Base-by-base conservation (phyloP, 306 rosid species). In the Pachyrhizus erosus region DNA sequence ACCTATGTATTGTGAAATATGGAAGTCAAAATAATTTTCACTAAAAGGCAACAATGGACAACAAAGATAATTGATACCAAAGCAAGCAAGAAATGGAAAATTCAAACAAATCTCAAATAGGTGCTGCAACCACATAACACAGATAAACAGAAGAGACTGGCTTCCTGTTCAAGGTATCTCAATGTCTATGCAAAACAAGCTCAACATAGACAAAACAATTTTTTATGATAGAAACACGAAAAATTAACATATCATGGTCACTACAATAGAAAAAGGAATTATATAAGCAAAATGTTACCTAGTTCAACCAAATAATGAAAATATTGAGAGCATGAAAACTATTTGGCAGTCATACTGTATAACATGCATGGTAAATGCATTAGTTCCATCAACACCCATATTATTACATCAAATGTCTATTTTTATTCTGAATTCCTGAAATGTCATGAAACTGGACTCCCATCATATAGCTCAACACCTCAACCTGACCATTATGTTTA, bases 1-100 rank as follows among this genome's bases (percentile, higher is more conserved):
- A 77, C 90, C 86, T 89, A 34, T 90, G 88, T 74, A 87, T 81
- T 83, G 80, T 84, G 66, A 76, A 85, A 58, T 87, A 76, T 34
- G 61, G 45, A 54, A 34, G 34, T 45, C 82, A 71, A 46, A 78
- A 80, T 45, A 65, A 9, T 68, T 70, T 45, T 5, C 14, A 17
- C 64, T 54, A 33, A 52, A 70, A 42, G 57, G 52, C 37, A 80
- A 46, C 20, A 77, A 70, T 17, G 48, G 54, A 73, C 57, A 40
- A 0, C 57, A 69, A 23, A 66, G 61, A 57, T 39, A 79, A 80
- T n/a, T 43, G 76, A 42, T 5, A 68, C 39, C 75, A 73, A 68
- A 83, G 75, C 57, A 75, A 78, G 48, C 39, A 83, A 58, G 62
- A 11, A 49, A 85, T 24, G 46, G 23, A 39, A 75, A 55, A 5